A percentile compares a stretch with the other conserved stretches of the same genome.
phyloP scores from a whole-genome alignment of 306 rosid genomes.

The Cucumis sativus region DNA sequence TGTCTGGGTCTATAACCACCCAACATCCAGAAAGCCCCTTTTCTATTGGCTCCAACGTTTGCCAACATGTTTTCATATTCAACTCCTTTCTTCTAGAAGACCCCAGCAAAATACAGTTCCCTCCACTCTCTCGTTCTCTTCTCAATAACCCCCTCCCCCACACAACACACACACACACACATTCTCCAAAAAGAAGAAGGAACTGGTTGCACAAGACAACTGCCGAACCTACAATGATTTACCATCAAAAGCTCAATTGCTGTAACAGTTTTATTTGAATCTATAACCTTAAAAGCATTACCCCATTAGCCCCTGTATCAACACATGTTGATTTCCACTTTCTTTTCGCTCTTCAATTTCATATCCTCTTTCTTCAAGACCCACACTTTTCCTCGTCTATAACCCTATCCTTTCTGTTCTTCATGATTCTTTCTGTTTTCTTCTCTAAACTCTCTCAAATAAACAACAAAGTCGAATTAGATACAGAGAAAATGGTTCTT shows the following conservation, averaged over 20 bases:
- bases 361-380: neutral
- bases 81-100: neutral
- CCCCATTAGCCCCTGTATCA: neutral
- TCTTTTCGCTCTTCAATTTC: neutral
- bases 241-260: neutral
- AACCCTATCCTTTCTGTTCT: neutral
- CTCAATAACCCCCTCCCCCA: too few species aligned
- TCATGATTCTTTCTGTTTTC: neutral
- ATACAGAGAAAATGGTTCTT: neutral
- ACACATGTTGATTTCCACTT: neutral
- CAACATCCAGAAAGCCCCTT: neutral
- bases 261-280: neutral
- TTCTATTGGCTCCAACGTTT: neutral
- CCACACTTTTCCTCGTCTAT: neutral
- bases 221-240: neutral
- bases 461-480: neutral
- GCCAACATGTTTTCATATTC: neutral
- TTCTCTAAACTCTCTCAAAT: neutral
- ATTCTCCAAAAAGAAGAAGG: too few species aligned
- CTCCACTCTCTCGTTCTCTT: neutral
- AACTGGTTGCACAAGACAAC: neutral
- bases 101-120: neutral
- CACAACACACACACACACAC: too few species aligned
- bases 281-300: neutral
- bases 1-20: neutral